These are phyloP conservation scores for Septoria linicola DNA, from an alignment of 2,329 filamentous ascomycete genomes.

Conservation along the genomic window DNA sequence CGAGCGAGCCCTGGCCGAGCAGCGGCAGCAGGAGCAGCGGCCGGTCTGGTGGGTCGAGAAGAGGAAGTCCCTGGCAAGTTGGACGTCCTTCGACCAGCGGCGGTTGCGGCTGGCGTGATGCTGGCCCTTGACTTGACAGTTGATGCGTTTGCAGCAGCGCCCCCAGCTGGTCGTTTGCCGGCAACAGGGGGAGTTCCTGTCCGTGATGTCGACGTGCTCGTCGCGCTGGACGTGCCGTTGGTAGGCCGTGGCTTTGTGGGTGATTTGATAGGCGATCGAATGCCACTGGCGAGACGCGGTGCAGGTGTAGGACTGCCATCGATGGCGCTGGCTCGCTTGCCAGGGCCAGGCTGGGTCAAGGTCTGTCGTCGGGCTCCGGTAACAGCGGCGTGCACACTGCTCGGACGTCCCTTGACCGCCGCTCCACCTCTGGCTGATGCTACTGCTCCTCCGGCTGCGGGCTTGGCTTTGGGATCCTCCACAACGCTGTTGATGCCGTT, in stretches of 20 bases:
- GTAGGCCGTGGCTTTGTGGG: conserved; percentile 69
- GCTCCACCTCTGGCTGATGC: conserved; percentile 34
- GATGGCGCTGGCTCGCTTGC: conserved; percentile 47
- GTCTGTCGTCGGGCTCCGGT: conserved; percentile 34
- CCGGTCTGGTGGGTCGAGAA: conserved; percentile 6
- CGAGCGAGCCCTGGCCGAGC: conserved; percentile 22
- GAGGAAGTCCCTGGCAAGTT: conserved; percentile 36
- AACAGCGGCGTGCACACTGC: conserved; percentile 39
- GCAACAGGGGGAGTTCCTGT: conserved; percentile 64
- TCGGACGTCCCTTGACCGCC: conserved; percentile 43
- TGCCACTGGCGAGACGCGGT: conserved; percentile 55
- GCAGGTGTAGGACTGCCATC: conserved; percentile 71
- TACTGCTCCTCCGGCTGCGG: conserved; percentile 29
- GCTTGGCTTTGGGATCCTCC: conserved; percentile 30
- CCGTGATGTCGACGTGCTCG: conserved; percentile 59
- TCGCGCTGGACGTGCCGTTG: conserved; percentile 53
- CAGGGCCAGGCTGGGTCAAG: conserved; percentile 19
- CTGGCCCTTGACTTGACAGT: conserved; percentile 57
- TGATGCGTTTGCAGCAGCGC: conserved; percentile 38
- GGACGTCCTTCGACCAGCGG: conserved; percentile 34
- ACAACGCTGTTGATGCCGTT: conserved; percentile 60
- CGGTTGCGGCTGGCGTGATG: conserved; percentile 44
- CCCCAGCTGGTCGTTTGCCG: conserved; percentile 33
- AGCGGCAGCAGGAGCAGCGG: conserved; percentile 16
- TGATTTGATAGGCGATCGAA: conserved; percentile 73